Evolutionary conservation across 225 moss, liverwort and hornwort genomes (phyloP).

Genomic region (Marchantia paleacea): DNA sequence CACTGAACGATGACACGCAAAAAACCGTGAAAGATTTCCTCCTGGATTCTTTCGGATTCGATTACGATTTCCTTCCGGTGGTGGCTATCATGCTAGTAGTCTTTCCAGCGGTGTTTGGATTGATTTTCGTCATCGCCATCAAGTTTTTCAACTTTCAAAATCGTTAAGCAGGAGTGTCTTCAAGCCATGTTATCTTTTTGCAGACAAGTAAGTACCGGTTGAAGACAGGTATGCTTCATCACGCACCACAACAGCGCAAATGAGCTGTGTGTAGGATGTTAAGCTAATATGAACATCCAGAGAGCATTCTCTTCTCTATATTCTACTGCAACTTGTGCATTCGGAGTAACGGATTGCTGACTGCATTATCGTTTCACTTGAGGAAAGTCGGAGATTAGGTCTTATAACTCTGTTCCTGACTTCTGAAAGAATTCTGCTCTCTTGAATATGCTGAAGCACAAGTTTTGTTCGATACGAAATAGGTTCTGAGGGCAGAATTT

Average conservation of each 20-base stretch:
- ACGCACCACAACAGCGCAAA: no score
- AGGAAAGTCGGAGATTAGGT: not conserved
- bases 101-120: conserved; percentile 33
- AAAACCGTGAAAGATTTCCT: conserved; percentile 20
- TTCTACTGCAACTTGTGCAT: not conserved
- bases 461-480: not conserved
- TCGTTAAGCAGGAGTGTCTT: conserved; percentile 3
- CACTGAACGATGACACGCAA: not conserved
- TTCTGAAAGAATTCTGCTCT: not conserved
- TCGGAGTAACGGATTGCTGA: not conserved
- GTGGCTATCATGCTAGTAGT: conserved; percentile 23
- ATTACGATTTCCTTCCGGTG: conserved; percentile 28
- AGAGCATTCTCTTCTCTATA: not conserved
- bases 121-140: conserved; percentile 35
- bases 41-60: conserved; percentile 26
- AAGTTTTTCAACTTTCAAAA: conserved; percentile 37
- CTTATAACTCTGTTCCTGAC: not conserved
- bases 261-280: no score
- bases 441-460: not conserved
- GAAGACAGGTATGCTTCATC: no score
- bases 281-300: not conserved
- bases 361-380: not conserved
- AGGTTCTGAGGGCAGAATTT: not conserved
- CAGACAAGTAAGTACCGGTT: no score
- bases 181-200: no score